phyloP scores from a whole-genome alignment of 2,329 filamentous ascomycete genomes.

The Neopestalotiopsis sp. region DNA sequence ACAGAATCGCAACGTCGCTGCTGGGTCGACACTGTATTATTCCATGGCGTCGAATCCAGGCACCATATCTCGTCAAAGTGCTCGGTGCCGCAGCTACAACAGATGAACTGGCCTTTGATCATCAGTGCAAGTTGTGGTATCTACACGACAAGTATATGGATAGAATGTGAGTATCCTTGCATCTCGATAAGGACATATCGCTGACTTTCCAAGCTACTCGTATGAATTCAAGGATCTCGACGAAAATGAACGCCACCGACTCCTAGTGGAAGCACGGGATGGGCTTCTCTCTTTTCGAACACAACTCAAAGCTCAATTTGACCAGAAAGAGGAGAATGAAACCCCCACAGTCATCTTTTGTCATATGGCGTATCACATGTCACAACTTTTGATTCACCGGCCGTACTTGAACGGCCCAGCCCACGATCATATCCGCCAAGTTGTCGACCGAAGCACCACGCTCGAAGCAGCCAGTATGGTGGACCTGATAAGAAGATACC shows the following conservation, averaged over 20 bases:
- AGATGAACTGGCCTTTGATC: not conserved
- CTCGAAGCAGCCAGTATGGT: not conserved
- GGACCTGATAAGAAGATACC: not conserved
- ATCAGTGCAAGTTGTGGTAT: not conserved
- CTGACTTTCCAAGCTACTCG: not conserved
- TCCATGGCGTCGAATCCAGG: conserved; percentile 1
- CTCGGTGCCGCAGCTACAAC: not conserved
- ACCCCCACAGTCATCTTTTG: not conserved
- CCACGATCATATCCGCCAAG: not conserved
- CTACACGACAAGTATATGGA: conserved; percentile 2
- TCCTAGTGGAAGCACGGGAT: not conserved
- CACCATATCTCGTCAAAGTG: not conserved
- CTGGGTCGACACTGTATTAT: not conserved
- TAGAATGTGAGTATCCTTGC: not conserved
- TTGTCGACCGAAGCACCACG: not conserved
- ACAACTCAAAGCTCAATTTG: not conserved
- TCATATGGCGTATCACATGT: conserved; percentile 7
- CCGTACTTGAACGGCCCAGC: not conserved
- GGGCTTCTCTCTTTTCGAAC: not conserved
- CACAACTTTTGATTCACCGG: not conserved
- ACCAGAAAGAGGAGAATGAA: not conserved
- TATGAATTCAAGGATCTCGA: not conserved
- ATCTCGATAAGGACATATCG: rapidly evolving
- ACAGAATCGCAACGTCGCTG: not conserved
- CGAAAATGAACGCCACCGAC: not conserved